Base-by-base conservation (phyloP, 2,329 filamentous ascomycete species). In the Colletotrichum sp. region DNA sequence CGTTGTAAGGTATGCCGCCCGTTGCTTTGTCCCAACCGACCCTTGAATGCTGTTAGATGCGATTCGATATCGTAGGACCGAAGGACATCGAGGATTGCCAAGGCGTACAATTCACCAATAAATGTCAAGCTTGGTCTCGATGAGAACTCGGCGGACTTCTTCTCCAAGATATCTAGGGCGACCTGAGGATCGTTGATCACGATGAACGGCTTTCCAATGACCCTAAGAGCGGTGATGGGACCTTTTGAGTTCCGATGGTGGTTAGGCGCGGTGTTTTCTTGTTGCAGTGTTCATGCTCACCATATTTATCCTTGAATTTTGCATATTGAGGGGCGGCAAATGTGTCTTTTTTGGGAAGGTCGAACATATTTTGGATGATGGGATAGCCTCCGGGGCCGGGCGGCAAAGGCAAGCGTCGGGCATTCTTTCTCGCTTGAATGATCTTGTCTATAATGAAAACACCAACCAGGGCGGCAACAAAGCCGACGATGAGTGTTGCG, bases 291-390 rank as follows among this genome's bases (percentile, higher is more conserved):
- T 26, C 2, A 34, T 6, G 13, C 69, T 13, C 13, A 71, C 69
- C 82, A 70, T 83, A 83, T 24, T 75, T 55, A 8, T 85, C 81
- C 39, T 84, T 84, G 71, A 82, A 80, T 59, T 81, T 78, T 2
- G 83, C 66, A 83, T 82, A 85, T 67, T 85, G 81, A 55, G 80
- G 72, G 75, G 78, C 82, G 24, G 84, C 83, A 4, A 79, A 80
- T 7, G 67, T 59, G 15, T 79, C 82, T 1, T 77, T 69, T 2
- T 82, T 78, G 1, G 88, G 88, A 21, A 88, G 78, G 75, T 90
- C 87, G 6, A 79, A 78, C 15, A 89, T 75, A 77, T 90, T 90
- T 6, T 88, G 88, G 8, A 90, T 57, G 4, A 90, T 64, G 0
- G 87, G 86, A 18, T 86, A 77, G 1, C 82, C 82, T 15, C 71